Percentiles rank a stretch among this genome's conserved stretches.
phyloP scores from a whole-genome alignment of 2,329 filamentous ascomycete genomes.

The Cryphonectria naterciae region DNA sequence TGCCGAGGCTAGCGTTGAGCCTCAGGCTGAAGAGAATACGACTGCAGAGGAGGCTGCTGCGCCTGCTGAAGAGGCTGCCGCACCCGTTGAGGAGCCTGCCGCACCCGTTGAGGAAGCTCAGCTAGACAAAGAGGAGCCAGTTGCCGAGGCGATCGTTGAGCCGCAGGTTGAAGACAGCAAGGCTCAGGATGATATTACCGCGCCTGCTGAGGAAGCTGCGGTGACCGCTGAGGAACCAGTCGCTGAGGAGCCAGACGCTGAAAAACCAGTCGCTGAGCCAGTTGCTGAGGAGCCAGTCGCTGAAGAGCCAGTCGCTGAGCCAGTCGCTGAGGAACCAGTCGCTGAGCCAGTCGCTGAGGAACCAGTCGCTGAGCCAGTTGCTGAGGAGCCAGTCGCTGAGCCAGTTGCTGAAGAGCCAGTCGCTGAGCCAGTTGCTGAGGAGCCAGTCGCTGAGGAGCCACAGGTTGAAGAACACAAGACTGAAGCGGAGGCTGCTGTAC shows the following conservation, averaged over 20 bases:
- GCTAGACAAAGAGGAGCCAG: constrained; percentile 1
- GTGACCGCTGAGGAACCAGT: constrained; percentile 12
- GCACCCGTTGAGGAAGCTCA: too few relatives aligned
- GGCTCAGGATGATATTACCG: background rate
- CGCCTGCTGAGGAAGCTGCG: background rate
- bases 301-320: constrained; percentile 18
- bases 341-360: too few relatives aligned
- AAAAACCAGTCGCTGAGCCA: constrained; percentile 3
- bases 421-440: too few relatives aligned
- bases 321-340: too few relatives aligned
- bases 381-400: too few relatives aligned
- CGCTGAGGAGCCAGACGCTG: constrained; percentile 2
- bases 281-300: constrained; percentile 1
- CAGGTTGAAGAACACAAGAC: constrained; percentile 18
- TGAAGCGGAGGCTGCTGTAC: background rate
- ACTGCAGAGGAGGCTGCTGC: too few relatives aligned
- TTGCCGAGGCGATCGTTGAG: constrained; percentile 12
- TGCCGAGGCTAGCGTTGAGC: too few relatives aligned
- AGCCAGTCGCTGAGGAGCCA: background rate
- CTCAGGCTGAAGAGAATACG: too few relatives aligned
- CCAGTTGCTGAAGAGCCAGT: too few relatives aligned
- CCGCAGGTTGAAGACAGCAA: constrained; percentile 16
- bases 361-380: background rate
- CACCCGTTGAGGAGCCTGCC: too few relatives aligned
- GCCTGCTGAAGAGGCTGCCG: too few relatives aligned